These are phyloP conservation scores for Conringia planisiliqua DNA, from an alignment of 345 rosid genomes.

Conservation along the genomic window DNA sequence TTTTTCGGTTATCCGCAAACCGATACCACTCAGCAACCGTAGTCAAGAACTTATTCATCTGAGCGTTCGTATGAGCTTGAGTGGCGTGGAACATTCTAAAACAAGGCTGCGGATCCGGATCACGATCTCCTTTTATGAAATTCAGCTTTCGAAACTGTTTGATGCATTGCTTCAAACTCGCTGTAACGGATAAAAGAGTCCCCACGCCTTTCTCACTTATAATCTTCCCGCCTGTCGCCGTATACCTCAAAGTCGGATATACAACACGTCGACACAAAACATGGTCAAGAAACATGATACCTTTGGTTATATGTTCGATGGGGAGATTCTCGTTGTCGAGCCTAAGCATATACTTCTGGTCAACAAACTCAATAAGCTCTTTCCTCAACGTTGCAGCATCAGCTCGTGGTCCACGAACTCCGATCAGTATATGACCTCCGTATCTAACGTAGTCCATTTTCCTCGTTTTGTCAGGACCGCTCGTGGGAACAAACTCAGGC, in stretches of 20 bases:
- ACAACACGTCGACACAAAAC: constrained; percentile 93
- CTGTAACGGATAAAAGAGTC: constrained; percentile 84
- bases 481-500: constrained; percentile 98
- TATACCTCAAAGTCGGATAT: constrained; percentile 89
- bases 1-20: constrained; percentile 86
- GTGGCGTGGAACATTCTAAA: constrained; percentile 96
- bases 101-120: constrained; percentile 97
- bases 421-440: constrained; percentile 92
- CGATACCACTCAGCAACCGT: constrained; percentile 91
- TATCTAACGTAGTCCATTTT: constrained; percentile 82
- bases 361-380: constrained; percentile 88
- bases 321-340: constrained; percentile 92
- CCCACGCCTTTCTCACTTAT: constrained; percentile 98
- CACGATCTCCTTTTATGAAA: constrained; percentile 88
- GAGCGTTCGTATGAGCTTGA: constrained; percentile 92
- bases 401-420: constrained; percentile 89
- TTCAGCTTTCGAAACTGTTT: constrained; percentile 83
- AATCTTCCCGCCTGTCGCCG: constrained; percentile 95
- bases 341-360: constrained; percentile 84
- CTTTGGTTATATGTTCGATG: constrained; percentile 88
- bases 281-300: constrained; percentile 98
- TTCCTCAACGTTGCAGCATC: constrained; percentile 93
- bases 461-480: constrained; percentile 94
- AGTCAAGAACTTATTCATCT: constrained; percentile 89
- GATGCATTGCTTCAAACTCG: constrained; percentile 91